Percentiles rank a stretch among this genome's conserved stretches.
Evolutionary conservation across 495 filamentous ascomycete genomes (phyloP).

Genomic region (Patellaria atrata): DNA sequence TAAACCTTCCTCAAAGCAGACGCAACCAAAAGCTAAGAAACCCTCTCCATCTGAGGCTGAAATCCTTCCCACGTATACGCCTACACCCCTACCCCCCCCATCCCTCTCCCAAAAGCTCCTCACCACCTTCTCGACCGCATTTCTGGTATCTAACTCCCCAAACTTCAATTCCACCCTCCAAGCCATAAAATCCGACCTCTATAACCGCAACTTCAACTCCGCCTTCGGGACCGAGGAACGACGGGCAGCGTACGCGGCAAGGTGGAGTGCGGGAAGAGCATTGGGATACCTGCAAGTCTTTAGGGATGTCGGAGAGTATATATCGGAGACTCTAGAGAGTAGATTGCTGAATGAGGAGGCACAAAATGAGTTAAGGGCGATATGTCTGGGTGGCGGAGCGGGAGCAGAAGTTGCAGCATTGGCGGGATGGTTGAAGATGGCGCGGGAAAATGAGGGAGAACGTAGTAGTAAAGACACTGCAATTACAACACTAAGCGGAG

Average conservation of each 20-base stretch:
- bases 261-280: constrained; percentile 75
- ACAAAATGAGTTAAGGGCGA: constrained; percentile 5
- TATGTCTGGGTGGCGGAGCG: constrained; percentile 63
- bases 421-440: constrained; percentile 46
- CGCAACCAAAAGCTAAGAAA: no score
- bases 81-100: no score
- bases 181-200: constrained; percentile 68
- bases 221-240: constrained; percentile 60
- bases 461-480: no score
- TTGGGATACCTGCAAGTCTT: constrained; percentile 65
- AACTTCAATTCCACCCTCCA: constrained; percentile 39
- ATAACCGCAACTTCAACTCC: constrained; percentile 62
- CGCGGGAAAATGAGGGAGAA: no score
- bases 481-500: no score
- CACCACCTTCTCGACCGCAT: constrained; percentile 1
- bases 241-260: constrained; percentile 64
- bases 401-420: constrained; percentile 72
- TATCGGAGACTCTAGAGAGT: constrained; percentile 14
- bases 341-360: constrained; percentile 2
- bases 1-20: no score
- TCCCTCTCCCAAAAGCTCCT: no score
- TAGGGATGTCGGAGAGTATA: constrained; percentile 29
- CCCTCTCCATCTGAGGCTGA: no score
- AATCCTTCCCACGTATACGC: no score
- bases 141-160: constrained; percentile 1